phyloP scores from a whole-genome alignment of 257 asterid species.

The Solanum bukasovii region DNA sequence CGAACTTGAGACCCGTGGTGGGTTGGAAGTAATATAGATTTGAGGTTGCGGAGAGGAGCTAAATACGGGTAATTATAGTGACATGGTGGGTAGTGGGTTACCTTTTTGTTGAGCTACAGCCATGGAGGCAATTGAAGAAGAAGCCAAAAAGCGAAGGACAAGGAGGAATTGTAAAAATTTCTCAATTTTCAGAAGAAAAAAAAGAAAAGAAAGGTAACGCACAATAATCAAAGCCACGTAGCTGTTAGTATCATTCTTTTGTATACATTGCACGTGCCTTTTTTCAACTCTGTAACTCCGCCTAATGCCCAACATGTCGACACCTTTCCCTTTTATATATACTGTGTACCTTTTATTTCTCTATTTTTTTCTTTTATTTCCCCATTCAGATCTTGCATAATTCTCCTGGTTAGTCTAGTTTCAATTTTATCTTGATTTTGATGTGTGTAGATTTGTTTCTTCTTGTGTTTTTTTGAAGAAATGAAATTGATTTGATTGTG shows the following conservation, averaged over 20 bases:
- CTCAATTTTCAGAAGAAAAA: background rate
- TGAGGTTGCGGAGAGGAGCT: background rate
- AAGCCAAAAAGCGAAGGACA: background rate
- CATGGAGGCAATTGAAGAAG: background rate
- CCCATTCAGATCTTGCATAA: background rate
- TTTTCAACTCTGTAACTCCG: background rate
- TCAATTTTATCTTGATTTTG: background rate
- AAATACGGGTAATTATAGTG: background rate
- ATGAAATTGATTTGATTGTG: background rate
- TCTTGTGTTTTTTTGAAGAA: background rate
- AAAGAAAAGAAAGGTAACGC: background rate
- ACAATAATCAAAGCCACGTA: background rate
- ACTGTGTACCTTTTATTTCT: background rate
- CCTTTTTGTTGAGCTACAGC: background rate
- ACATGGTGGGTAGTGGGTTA: background rate
- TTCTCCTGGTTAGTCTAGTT: background rate
- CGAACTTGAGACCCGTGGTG: fast-evolving
- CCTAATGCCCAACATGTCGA: background rate
- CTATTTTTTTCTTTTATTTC: background rate
- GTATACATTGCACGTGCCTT: background rate
- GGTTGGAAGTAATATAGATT: background rate
- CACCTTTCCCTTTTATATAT: background rate
- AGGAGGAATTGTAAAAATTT: background rate
- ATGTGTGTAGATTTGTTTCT: background rate
- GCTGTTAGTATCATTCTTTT: background rate